A percentile compares a stretch with the other conserved stretches of the same genome.
phyloP scores from a whole-genome alignment of 345 rosid species.

The Hibiscus mutabilis region DNA sequence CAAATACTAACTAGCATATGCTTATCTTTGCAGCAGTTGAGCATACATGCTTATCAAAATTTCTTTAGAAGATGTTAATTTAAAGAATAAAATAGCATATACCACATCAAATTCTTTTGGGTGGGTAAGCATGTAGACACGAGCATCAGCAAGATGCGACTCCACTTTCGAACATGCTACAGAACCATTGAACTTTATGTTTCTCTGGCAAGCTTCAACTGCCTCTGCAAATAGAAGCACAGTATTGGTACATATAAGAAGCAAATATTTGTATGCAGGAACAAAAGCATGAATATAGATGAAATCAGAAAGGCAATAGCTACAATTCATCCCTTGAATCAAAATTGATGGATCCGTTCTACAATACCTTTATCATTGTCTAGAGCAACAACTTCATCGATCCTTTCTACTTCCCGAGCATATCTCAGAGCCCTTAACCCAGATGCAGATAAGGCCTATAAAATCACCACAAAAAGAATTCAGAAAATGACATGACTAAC shows the following conservation, averaged over 20 bases:
- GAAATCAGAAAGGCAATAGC: not conserved
- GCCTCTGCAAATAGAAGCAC: slow-evolving; percentile 39
- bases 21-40: not conserved
- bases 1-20: not conserved
- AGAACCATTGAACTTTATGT: slow-evolving; percentile 87
- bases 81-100: slow-evolving; percentile 8
- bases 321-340: not conserved
- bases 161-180: slow-evolving; percentile 85
- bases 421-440: slow-evolving; percentile 93
- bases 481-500: slow-evolving; percentile 1
- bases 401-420: slow-evolving; percentile 87
- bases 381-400: slow-evolving; percentile 87
- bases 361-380: slow-evolving; percentile 98
- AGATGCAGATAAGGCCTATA: slow-evolving; percentile 91
- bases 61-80: not conserved
- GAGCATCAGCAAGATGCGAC: slow-evolving; percentile 92
- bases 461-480: slow-evolving; percentile 14
- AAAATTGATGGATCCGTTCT: too few relatives aligned
- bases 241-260: not conserved
- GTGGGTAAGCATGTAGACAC: slow-evolving; percentile 88
- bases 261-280: not conserved
- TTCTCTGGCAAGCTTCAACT: slow-evolving; percentile 89
- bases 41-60: not conserved
- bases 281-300: not conserved
- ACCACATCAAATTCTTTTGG: slow-evolving; percentile 98